Conservation (phyloP, 2,329 filamentous ascomycete species). For the Curvularia hawaiiensis region DNA sequence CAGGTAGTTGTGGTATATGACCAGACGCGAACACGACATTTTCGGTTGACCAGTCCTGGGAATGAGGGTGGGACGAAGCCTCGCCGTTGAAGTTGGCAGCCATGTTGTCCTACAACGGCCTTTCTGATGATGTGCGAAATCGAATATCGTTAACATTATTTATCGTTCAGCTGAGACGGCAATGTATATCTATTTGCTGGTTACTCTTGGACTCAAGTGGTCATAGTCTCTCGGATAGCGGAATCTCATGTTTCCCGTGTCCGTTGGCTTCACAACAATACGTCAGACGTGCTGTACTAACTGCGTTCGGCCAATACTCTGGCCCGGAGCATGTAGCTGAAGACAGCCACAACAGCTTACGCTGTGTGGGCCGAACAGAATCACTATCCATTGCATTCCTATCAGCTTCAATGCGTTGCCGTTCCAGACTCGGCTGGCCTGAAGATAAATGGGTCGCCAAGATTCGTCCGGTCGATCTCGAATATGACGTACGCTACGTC, state of each 20-base stretch:
- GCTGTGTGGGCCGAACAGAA: background rate
- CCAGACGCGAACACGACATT: background rate
- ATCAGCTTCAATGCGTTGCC: background rate
- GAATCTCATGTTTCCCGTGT: slow-evolving; percentile 4
- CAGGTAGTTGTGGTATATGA: slow-evolving; percentile 2
- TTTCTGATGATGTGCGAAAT: slow-evolving; percentile 4
- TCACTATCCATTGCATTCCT: background rate
- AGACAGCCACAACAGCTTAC: background rate
- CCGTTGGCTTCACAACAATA: slow-evolving; percentile 1
- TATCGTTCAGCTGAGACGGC: background rate
- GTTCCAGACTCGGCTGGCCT: slow-evolving; percentile 11
- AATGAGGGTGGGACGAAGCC: slow-evolving; percentile 18
- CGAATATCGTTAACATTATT: slow-evolving; percentile 4
- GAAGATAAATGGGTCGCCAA: background rate
- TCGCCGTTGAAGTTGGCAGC: slow-evolving; percentile 21
- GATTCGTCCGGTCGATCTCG: slow-evolving; percentile 4
- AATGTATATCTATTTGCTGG: slow-evolving; percentile 6
- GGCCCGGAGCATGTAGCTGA: background rate
- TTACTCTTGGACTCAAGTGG: slow-evolving; percentile 2
- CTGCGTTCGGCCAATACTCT: slow-evolving; percentile 1
- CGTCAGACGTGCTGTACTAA: slow-evolving; percentile 5
- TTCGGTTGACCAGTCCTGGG: slow-evolving; percentile 3
- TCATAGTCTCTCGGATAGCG: slow-evolving; percentile 11
- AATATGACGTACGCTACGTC: slow-evolving; percentile 6
- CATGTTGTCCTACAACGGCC: slow-evolving; percentile 18